Evolutionary conservation across 1,139 yeast genomes (phyloP).

Genomic region (Saccharomyces hybrid): DNA sequence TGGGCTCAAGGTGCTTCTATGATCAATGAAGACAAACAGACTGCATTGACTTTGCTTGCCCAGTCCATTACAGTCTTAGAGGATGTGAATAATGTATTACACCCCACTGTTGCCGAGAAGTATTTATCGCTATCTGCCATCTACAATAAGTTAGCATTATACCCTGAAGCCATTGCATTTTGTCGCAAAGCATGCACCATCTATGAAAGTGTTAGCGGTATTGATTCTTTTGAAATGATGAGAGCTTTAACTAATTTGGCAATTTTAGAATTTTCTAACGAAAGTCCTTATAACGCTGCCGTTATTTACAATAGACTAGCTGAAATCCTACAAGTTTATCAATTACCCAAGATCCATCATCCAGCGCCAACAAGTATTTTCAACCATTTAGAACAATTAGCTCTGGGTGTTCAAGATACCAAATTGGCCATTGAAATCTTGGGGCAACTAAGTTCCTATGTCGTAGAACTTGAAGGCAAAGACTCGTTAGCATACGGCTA

Average conservation of each 20-base stretch:
- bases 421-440: conserved; percentile 45
- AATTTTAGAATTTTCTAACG: conserved; percentile 55
- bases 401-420: conserved; percentile 34
- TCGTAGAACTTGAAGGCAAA: conserved; percentile 46
- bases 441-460: conserved; percentile 41
- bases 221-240: conserved; percentile 71
- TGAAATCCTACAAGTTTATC: conserved; percentile 41
- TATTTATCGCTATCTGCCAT: conserved; percentile 59
- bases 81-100: conserved; percentile 77
- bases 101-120: conserved; percentile 69
- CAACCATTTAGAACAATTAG: conserved; percentile 48
- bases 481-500: conserved; percentile 57
- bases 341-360: conserved; percentile 51
- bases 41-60: conserved; percentile 50
- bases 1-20: conserved; percentile 62
- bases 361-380: conserved; percentile 63
- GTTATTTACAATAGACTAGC: conserved; percentile 40
- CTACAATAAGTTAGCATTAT: conserved; percentile 54
- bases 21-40: conserved; percentile 36
- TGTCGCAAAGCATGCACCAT: conserved; percentile 67
- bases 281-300: conserved; percentile 54
- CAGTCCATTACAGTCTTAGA: conserved; percentile 72
- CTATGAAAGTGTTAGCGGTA: conserved; percentile 72
- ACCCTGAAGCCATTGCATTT: conserved; percentile 53
- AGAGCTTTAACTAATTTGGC: conserved; percentile 72